Base-by-base conservation (phyloP, 495 filamentous ascomycete genomes). In the Talaromyces proteolyticus region DNA sequence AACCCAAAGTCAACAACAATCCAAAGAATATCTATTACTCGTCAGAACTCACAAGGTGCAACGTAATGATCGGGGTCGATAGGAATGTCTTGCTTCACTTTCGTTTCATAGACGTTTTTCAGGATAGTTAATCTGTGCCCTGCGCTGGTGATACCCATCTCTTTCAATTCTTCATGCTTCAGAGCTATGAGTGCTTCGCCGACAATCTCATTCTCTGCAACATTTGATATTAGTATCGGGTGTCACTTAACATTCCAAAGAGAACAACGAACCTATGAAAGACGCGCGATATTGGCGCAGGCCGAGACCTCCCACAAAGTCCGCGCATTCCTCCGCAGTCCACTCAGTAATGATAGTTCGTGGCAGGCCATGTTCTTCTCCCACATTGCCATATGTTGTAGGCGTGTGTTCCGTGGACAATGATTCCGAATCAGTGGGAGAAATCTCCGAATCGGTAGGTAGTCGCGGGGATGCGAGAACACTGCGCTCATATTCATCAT, bases 51-150 rank as follows among this genome's bases (percentile, higher is more conserved):
- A 96, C 91, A 91, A 23, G 91, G 77, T 34, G 93, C 94, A 44
- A 96, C 84, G 66, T 96, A 98, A 60, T 97, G 87, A 55, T 95
- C 93, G 20, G 85, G 79, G 54, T 97, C 93, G 52, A 96, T 84
- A 3, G 88, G 86, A 50, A 98, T 80, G 57, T 90, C 87, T 61
- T 96, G 89, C 53, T 87, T 88, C 57, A 91, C 81, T 71, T 98
- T 98, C 55, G 90, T 81, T 60, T 96, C 91, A 66, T 96, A 98
- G 29, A 97, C 89, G 53, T 79, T 87, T 69, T 96, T 96, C 43
- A 98, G 75, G 38, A 98, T 93, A 2, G 91, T 95, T 52, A 98
- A 75, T 22, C 93, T 85, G 67, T 98, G 93, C 3, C 93, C 93
- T 34, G 96, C 88, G 64, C 92, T 96, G 46, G 75, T 73, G 55